These are phyloP conservation scores for Aureobasidium melanogenum DNA, from an alignment of 2,329 filamentous ascomycete genomes.

Conservation along the genomic window DNA sequence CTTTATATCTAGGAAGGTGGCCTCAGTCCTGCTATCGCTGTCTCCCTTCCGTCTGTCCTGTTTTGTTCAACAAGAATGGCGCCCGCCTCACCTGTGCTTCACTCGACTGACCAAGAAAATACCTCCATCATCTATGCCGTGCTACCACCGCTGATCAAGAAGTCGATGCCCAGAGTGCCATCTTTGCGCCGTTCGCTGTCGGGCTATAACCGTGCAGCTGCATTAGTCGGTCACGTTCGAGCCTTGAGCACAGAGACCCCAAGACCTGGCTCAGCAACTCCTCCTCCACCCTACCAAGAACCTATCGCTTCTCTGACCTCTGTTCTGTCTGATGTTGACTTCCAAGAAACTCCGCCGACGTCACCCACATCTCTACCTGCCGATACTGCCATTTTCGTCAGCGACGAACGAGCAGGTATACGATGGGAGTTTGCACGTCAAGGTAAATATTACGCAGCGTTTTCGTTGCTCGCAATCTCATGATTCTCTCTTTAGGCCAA, in stretches of 20 bases:
- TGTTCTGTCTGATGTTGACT: background rate
- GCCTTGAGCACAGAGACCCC: slow-evolving; percentile 7
- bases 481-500: slow-evolving; percentile 29
- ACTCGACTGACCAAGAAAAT: background rate
- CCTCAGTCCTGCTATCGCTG: background rate
- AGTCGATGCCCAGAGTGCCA: slow-evolving; percentile 11
- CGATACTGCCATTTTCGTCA: background rate
- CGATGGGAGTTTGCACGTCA: slow-evolving; percentile 45
- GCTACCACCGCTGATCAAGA: slow-evolving; percentile 13
- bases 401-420: slow-evolving; percentile 28
- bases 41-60: background rate
- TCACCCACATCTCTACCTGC: background rate
- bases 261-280: slow-evolving; percentile 12
- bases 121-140: slow-evolving; percentile 11
- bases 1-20: background rate
- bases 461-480: background rate
- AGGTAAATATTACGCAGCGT: slow-evolving; percentile 26
- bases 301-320: slow-evolving; percentile 12
- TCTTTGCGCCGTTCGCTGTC: slow-evolving; percentile 13
- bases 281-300: slow-evolving; percentile 15
- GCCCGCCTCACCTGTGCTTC: background rate
- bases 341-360: slow-evolving; percentile 8
- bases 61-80: background rate
- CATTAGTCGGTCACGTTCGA: background rate
- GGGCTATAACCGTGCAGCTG: slow-evolving; percentile 6